A percentile compares a stretch with the other conserved stretches of the same genome.
Conservation (phyloP, 2,329 filamentous ascomycete species). For the Aureobasidium sp. region DNA sequence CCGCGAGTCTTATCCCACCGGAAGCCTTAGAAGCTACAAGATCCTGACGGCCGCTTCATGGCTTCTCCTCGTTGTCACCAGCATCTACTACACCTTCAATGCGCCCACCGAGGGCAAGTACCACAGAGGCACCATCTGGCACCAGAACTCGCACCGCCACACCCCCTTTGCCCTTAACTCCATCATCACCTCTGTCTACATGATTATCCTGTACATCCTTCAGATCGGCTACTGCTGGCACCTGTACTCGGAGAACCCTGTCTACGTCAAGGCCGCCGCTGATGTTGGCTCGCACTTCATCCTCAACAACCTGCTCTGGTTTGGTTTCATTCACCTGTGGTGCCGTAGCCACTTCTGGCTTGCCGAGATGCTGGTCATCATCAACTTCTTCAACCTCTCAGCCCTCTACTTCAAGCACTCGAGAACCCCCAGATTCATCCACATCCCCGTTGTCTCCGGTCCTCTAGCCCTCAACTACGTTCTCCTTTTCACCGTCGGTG, state of each 20-base stretch:
- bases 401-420: slow-evolving; percentile 62
- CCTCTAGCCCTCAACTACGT: slow-evolving; percentile 82
- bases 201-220: slow-evolving; percentile 64
- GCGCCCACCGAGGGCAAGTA: slow-evolving; percentile 52
- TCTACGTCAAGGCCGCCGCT: slow-evolving; percentile 59
- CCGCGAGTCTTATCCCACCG: slow-evolving; percentile 55
- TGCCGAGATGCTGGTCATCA: slow-evolving; percentile 64
- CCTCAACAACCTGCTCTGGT: slow-evolving; percentile 72
- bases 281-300: slow-evolving; percentile 80
- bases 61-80: slow-evolving; percentile 61
- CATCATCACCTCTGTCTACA: slow-evolving; percentile 60
- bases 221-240: slow-evolving; percentile 69
- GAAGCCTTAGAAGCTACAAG: slow-evolving; percentile 63
- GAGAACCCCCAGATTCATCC: slow-evolving; percentile 63
- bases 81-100: slow-evolving; percentile 65
- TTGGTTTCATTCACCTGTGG: slow-evolving; percentile 77
- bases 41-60: slow-evolving; percentile 65
- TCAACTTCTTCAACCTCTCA: slow-evolving; percentile 76
- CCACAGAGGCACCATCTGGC: slow-evolving; percentile 58
- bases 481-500: slow-evolving; percentile 82
- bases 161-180: slow-evolving; percentile 71
- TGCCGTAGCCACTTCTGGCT: slow-evolving; percentile 65
- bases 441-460: slow-evolving; percentile 64
- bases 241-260: slow-evolving; percentile 60
- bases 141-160: slow-evolving; percentile 55